Evolutionary conservation across 805 yeast species (phyloP), one percentile per base, ranked within the genome.

Genomic region (Danielia oregonensis): DNA sequence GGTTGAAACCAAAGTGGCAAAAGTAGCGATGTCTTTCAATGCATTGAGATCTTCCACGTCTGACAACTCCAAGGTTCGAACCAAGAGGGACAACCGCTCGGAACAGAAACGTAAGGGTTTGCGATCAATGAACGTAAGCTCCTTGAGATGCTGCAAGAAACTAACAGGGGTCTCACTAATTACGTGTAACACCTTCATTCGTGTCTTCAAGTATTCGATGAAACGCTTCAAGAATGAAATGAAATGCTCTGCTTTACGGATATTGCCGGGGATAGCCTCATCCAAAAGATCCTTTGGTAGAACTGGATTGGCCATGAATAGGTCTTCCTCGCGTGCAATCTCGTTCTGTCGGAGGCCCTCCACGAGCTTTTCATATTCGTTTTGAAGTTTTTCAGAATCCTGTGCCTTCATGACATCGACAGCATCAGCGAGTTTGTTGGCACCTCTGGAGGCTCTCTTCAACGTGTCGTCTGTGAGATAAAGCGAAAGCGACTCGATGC

Each of bases 261-360:
- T 93, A 48, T 94, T 93, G 9, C 99, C 99, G 0, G 99, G 99
- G 8, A 93, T 79, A 0, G 97, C 97, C 55, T 93, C 98, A 27
- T 79, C 82, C 27, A 93, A 63, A 21, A 93, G 63, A 59, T 93
- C 98, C 31, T 77, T 75, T 0, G 97, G 86, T 29, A 93, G 63
- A 0, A 82, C 86, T 0, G 98, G 98, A 34, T 86, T 86, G 27
- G 89, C 78, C 76, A 93, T 79, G 57, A 87, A 84, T 16, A 74
- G 59, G 37, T 84, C 93, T 21, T 75, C 80, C 31, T 65, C 43
- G 60, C 75, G 52, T 6, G 75, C 70, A 5, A 82, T 68, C 48
- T 89, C 96, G 0, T 88, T 76, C 32, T 85, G 88, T 52, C 94
- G 75, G 26, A 93, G 65, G 0, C 97, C 98, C 44, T 82, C 86